phyloP scores from a whole-genome alignment of 2,329 filamentous ascomycete species.

The Macroventuria anomochaeta region DNA sequence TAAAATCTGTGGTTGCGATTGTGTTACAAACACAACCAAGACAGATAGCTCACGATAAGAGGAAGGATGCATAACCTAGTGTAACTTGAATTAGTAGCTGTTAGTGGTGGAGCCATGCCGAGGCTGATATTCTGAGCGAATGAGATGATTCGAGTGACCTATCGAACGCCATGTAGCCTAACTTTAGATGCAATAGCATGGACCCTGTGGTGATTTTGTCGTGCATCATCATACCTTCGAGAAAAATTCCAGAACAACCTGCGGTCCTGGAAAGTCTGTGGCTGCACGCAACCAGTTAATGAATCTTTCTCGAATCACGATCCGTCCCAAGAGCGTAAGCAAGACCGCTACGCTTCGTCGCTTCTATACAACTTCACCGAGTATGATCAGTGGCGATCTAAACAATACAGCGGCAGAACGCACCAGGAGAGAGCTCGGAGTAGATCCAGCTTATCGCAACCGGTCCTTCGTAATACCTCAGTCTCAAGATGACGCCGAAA shows the following conservation, averaged over 20 bases:
- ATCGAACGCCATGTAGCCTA: neutral
- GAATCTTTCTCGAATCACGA: neutral
- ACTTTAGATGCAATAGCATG: neutral
- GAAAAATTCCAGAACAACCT: neutral
- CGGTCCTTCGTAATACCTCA: constrained; percentile 53
- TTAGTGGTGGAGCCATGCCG: neutral
- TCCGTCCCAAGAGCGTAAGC: neutral
- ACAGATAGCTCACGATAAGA: neutral
- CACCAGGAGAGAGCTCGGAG: constrained; percentile 15
- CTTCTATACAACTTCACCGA: neutral
- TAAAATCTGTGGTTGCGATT: too few species aligned
- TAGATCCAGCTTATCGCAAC: constrained; percentile 22
- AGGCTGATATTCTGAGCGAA: neutral
- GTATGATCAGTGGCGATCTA: constrained; percentile 29
- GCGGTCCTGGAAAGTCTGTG: neutral
- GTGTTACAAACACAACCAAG: neutral
- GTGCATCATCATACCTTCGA: neutral
- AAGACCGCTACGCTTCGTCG: constrained; percentile 2
- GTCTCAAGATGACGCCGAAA: constrained; percentile 55
- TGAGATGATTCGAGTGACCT: constrained; percentile 7
- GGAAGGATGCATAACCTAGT: neutral
- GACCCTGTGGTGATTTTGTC: neutral
- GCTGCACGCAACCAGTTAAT: neutral
- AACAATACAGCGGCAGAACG: constrained; percentile 36
- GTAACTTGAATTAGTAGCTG: neutral